These are phyloP conservation scores for Rhizophagus sp. DNA, from an alignment of 192 early-diverging fungal species.

Conservation along the genomic window DNA sequence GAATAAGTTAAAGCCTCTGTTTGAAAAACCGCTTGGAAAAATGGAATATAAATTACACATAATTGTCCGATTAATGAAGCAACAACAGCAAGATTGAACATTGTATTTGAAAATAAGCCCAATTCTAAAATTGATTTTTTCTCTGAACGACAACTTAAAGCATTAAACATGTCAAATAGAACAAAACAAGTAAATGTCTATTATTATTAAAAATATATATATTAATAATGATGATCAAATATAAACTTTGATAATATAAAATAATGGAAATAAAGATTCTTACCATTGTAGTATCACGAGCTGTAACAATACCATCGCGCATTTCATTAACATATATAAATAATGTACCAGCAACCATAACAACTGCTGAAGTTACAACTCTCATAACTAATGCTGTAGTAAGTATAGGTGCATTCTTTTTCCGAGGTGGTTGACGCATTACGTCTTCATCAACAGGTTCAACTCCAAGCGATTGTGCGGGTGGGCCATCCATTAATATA, in stretches of 20 bases:
- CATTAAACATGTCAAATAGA: slow-evolving; percentile 96
- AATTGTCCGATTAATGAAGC: slow-evolving; percentile 85
- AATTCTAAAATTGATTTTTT: slow-evolving; percentile 78
- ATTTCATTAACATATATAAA: slow-evolving; percentile 78
- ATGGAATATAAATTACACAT: slow-evolving; percentile 84
- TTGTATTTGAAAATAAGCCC: slow-evolving; percentile 84
- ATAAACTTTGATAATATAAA: background rate
- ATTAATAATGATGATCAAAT: background rate
- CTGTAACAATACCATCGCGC: slow-evolving; percentile 67
- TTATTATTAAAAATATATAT: background rate
- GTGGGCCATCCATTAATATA: slow-evolving; percentile 98
- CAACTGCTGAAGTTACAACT: slow-evolving; percentile 74
- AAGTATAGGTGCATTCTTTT: slow-evolving; percentile 78
- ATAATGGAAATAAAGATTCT: background rate
- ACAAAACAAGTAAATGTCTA: slow-evolving; percentile 97
- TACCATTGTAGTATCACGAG: slow-evolving; percentile 90
- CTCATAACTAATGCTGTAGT: slow-evolving; percentile 69
- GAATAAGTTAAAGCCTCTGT: slow-evolving; percentile 78
- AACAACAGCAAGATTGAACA: slow-evolving; percentile 84
- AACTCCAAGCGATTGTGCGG: slow-evolving; percentile 96
- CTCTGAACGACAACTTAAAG: slow-evolving; percentile 85
- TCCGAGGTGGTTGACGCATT: slow-evolving; percentile 85
- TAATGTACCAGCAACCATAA: slow-evolving; percentile 87
- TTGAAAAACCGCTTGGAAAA: slow-evolving; percentile 92
- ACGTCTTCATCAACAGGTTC: slow-evolving; percentile 91